Percentiles rank a stretch among this genome's conserved stretches.
Conservation (phyloP, 2,329 filamentous ascomycete species). For the Aureobasidium sp. region DNA sequence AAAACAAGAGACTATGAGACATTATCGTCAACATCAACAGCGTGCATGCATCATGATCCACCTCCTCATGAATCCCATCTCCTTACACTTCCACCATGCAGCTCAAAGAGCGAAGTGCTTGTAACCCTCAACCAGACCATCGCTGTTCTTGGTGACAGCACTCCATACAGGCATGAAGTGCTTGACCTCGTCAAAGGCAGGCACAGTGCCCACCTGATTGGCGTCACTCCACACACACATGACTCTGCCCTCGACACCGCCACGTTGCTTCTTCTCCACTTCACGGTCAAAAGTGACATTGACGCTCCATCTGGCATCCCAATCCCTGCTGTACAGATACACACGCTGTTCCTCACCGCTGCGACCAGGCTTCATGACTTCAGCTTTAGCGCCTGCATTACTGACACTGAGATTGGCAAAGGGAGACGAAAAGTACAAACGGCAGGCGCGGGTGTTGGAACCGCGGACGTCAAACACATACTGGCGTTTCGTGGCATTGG, state of each 20-base stretch:
- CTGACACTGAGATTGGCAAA: constrained; percentile 57
- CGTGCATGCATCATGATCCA: neutral
- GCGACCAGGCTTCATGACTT: constrained; percentile 36
- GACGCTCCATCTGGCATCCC: constrained; percentile 68
- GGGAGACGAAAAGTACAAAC: constrained; percentile 60
- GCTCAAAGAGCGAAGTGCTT: constrained; percentile 49
- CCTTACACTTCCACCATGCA: neutral
- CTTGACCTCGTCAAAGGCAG: constrained; percentile 71
- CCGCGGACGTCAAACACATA: constrained; percentile 55
- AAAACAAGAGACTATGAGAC: constrained; percentile 2
- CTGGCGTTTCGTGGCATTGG: constrained; percentile 43
- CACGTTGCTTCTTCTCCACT: constrained; percentile 22
- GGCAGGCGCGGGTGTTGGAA: constrained; percentile 70
- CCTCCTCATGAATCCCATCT: neutral
- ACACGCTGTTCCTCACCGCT: constrained; percentile 54
- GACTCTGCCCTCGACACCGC: constrained; percentile 53
- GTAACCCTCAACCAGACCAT: constrained; percentile 74
- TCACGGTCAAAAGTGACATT: neutral
- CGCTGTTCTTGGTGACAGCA: constrained; percentile 62
- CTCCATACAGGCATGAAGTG: constrained; percentile 75
- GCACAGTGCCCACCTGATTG: constrained; percentile 63
- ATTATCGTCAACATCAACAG: constrained; percentile 12
- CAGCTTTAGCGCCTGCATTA: constrained; percentile 41
- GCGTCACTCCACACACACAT: constrained; percentile 84
- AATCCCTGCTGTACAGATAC: constrained; percentile 74